These are phyloP conservation scores for Hypholoma sublateritium DNA, from an alignment of 768 basidiomycete species.

Conservation along the genomic window DNA sequence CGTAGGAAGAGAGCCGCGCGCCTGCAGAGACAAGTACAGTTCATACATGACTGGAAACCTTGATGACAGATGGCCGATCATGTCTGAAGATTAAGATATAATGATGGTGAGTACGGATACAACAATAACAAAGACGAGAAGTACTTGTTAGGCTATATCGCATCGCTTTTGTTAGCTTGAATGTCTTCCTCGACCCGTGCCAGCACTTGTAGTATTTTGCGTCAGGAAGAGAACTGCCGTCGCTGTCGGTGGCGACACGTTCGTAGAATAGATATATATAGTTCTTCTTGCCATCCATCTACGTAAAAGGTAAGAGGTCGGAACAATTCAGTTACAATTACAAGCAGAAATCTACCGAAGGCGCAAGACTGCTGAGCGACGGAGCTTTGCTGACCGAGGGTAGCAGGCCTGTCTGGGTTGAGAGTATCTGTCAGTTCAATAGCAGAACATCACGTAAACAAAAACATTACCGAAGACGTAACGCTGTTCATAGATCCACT, in stretches of 20 bases:
- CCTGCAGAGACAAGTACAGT: constrained; percentile 1
- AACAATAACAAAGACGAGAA: neutral
- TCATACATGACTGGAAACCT: constrained; percentile 2
- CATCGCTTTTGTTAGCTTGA: constrained; percentile 14
- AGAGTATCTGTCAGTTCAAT: no score
- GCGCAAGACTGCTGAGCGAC: neutral
- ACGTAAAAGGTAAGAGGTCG: neutral
- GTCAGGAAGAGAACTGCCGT: constrained; percentile 3
- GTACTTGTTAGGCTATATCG: constrained; percentile 16
- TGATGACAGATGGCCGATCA: neutral
- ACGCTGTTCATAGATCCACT: no score
- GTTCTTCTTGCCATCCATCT: constrained; percentile 8
- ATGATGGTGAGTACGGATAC: neutral
- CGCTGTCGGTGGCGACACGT: neutral
- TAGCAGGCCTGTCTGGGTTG: no score
- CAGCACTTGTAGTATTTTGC: constrained; percentile 21
- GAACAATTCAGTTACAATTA: neutral
- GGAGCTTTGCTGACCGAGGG: neutral
- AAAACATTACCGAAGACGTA: no score
- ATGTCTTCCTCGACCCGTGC: constrained; percentile 18
- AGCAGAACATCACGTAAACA: no score
- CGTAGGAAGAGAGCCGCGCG: neutral
- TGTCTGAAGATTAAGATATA: constrained; percentile 4
- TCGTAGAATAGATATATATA: constrained; percentile 10
- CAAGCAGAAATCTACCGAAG: neutral